Percentiles rank a stretch among this genome's conserved stretches.
Evolutionary conservation across 177 flowering plant species (phyloP).

Genomic region (Vitis hybrid): DNA sequence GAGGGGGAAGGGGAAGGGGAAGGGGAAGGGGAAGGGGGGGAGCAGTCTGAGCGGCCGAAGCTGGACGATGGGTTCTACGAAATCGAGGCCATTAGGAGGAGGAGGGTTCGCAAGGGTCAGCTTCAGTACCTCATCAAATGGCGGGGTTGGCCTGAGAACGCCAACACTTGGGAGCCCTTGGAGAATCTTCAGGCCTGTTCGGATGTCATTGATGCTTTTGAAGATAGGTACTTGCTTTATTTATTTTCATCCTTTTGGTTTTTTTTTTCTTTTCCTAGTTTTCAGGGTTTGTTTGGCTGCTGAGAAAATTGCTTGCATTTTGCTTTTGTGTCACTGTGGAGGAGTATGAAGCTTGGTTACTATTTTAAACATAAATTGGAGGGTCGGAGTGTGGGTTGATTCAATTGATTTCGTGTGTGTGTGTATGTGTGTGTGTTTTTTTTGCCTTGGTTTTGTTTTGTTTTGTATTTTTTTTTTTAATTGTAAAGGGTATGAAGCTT

Average conservation of each 20-base stretch:
- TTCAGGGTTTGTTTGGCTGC: not conserved
- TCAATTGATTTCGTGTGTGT: too few species aligned
- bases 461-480: too few species aligned
- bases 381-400: too few species aligned
- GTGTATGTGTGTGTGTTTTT: too few species aligned
- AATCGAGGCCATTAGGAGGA: constrained; percentile 77
- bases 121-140: constrained; percentile 92
- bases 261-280: not conserved
- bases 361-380: too few species aligned
- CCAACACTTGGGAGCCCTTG: constrained; percentile 96
- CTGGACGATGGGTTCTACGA: constrained; percentile 90
- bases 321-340: too few species aligned
- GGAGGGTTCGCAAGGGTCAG: constrained; percentile 82
- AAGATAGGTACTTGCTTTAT: constrained; percentile 57
- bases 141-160: constrained; percentile 99
- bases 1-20: constrained; percentile 18
- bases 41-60: constrained; percentile 46
- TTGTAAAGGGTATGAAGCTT: too few species aligned
- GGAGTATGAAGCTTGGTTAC: too few species aligned
- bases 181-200: constrained; percentile 73
- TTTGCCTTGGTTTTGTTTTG: too few species aligned
- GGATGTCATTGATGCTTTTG: constrained; percentile 87
- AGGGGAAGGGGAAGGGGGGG: constrained; percentile 17
- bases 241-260: not conserved
- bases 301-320: not conserved